phyloP scores from a whole-genome alignment of 768 basidiomycete species.

The Tricholoma saponaceum region DNA sequence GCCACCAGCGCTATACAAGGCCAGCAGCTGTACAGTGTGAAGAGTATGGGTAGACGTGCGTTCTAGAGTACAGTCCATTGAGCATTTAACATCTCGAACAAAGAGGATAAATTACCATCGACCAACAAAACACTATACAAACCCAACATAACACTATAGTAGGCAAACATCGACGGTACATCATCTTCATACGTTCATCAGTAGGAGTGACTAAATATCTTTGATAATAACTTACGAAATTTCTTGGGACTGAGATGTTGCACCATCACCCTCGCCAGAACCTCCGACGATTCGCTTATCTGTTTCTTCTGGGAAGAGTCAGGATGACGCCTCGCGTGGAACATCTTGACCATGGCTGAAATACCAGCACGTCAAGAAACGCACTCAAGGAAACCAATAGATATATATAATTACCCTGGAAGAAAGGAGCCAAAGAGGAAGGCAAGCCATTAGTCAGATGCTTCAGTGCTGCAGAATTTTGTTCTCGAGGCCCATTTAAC shows the following conservation, averaged over 20 bases:
- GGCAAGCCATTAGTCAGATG: constrained; percentile 80
- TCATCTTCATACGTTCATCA: constrained; percentile 17
- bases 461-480: constrained; percentile 73
- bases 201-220: not conserved
- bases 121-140: constrained; percentile 42
- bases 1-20: constrained; percentile 71
- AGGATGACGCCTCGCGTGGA: constrained; percentile 74
- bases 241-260: constrained; percentile 57
- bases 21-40: constrained; percentile 77
- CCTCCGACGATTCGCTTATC: constrained; percentile 61
- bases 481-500: constrained; percentile 44
- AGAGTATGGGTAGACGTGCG: constrained; percentile 69
- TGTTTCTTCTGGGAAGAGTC: constrained; percentile 76
- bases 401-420: constrained; percentile 56
- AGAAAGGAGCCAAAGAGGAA: constrained; percentile 72
- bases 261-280: constrained; percentile 70
- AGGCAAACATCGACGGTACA: constrained; percentile 35
- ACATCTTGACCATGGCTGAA: constrained; percentile 81
- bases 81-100: constrained; percentile 5
- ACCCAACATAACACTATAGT: constrained; percentile 44
- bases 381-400: not conserved
- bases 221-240: constrained; percentile 40
- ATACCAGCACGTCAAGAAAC: not conserved
- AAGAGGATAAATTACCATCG: constrained; percentile 36
- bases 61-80: constrained; percentile 41